Base-by-base conservation (phyloP, 257 asterid species). In the Anisodus tanguticus region DNA sequence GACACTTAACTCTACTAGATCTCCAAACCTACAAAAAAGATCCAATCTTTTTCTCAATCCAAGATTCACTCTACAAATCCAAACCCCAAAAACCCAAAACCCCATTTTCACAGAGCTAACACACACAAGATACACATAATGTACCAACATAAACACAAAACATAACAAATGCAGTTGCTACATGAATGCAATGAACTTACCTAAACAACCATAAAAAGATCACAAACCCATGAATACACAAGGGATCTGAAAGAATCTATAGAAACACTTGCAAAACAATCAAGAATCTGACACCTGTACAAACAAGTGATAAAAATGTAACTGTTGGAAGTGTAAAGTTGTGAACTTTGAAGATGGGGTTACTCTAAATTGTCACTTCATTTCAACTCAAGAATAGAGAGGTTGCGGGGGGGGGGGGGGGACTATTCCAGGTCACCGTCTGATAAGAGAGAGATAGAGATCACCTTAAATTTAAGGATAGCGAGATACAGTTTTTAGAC, bases 241-340 rank as follows among this genome's bases (percentile, higher is more conserved):
- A 86, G 87, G 87, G 92, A 89, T 89, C 92, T 89, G 89, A 80
- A 11, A 58, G 84, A 26, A 55, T 84, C 70, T 86, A 78, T 31
- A 1, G 6, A 39, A 12, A 77, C 64, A 77, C 81, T 49, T 74
- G 4, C 62, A 22, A 74, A 12, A 74, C 62, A 6, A 74, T 49
- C 81, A 74, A 74, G 81, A 74, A 49, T 22, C 81, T 74, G 43
- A 31, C 35, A 31, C 35, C 1, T 31, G 35, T 31, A 31, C 35
- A 31, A 31, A 31, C 35, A 74, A 53, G 7, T 15, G 26, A 77
- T 53, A 49, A 31, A 77, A 53, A 53, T 53, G 64, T n/a, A 68
- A 68, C 77, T 53, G 13, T 77, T 77, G 26, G 12, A 53, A 77
- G 64, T 77, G 16, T 26, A 26, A 77, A 77, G 64, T 15, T 77